These are phyloP conservation scores for Rosa rugosa DNA, from an alignment of 306 rosid species.

Conservation along the genomic window DNA sequence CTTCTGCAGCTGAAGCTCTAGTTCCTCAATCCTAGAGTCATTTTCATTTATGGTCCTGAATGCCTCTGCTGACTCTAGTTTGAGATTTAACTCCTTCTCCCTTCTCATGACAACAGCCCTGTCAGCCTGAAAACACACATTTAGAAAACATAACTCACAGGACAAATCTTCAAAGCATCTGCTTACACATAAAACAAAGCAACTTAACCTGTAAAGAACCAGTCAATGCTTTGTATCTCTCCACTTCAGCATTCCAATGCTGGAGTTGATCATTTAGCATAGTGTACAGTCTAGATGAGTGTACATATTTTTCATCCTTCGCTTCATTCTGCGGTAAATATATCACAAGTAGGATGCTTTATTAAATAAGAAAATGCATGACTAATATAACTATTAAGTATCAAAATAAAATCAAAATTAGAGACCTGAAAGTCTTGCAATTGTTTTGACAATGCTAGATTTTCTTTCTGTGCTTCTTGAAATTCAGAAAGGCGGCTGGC, in stretches of 20 bases:
- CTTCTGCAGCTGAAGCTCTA: constrained; percentile 77
- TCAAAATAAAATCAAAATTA: constrained; percentile 18
- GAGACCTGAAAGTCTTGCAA: constrained; percentile 86
- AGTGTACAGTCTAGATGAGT: constrained; percentile 63
- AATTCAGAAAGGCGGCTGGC: constrained; percentile 80
- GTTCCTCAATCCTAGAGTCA: constrained; percentile 65
- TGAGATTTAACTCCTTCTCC: constrained; percentile 74
- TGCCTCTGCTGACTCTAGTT: constrained; percentile 63
- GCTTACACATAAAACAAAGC: constrained; percentile 27
- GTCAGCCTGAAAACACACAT: constrained; percentile 60
- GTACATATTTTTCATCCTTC: constrained; percentile 80
- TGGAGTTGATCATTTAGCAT: constrained; percentile 86
- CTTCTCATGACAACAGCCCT: constrained; percentile 61
- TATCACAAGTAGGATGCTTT: constrained; percentile 14
- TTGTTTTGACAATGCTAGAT: constrained; percentile 60
- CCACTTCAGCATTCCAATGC: constrained; percentile 82
- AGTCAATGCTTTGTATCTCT: constrained; percentile 53
- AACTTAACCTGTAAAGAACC: constrained; percentile 75
- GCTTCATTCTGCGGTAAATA: constrained; percentile 58
- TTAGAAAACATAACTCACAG: constrained; percentile 15
- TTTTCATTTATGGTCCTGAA: constrained; percentile 58
- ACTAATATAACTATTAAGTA: constrained; percentile 16
- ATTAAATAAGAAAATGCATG: constrained; percentile 14
- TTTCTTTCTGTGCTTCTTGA: constrained; percentile 70
- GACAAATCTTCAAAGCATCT: constrained; percentile 19